These are phyloP conservation scores for Exophiala sp. DNA, from an alignment of 2,329 filamentous ascomycete species.

Conservation along the genomic window DNA sequence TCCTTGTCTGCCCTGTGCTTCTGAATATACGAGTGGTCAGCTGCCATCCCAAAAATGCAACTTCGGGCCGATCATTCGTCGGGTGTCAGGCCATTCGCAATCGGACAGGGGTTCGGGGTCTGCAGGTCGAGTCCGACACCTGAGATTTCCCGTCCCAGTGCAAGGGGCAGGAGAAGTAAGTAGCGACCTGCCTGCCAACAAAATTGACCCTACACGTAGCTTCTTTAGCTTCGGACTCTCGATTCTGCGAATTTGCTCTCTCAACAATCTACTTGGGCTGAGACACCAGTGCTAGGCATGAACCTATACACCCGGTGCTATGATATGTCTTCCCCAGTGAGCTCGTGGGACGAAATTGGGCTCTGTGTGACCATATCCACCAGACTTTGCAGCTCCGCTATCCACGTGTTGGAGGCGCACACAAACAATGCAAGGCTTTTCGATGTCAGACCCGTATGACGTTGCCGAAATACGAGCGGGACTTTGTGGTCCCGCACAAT, in stretches of 20 bases:
- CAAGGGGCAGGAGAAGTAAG: neutral
- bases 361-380: conserved; percentile 11
- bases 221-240: neutral
- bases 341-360: neutral
- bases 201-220: neutral
- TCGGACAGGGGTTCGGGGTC: neutral
- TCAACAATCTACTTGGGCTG: too few species aligned
- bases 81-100: neutral
- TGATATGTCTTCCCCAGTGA: too few species aligned
- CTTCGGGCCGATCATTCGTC: neutral
- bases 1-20: neutral
- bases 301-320: too few species aligned
- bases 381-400: conserved; percentile 12
- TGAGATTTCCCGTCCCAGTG: neutral
- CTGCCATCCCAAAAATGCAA: neutral
- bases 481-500: too few species aligned
- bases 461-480: neutral
- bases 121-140: neutral
- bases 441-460: conserved; percentile 4
- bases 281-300: too few species aligned
- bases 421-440: conserved; percentile 9
- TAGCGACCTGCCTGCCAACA: conserved; percentile 1
- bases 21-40: neutral
- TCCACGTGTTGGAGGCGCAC: conserved; percentile 18
- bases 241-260: too few species aligned